Evolutionary conservation across 805 yeast genomes (phyloP).

Genomic region (Metschnikowia anglica): DNA sequence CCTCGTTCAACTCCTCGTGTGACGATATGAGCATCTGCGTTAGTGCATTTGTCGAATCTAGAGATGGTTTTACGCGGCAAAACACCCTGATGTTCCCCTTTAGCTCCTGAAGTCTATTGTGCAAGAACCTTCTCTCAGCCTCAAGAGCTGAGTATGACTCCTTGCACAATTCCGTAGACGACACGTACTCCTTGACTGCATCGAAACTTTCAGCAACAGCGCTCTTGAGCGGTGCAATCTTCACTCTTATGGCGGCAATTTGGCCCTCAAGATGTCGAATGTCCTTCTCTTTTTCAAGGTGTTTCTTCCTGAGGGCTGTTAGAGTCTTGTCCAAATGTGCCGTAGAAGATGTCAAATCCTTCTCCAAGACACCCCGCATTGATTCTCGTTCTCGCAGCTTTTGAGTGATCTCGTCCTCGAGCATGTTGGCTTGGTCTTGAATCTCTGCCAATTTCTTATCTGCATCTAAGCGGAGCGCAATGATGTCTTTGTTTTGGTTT

Average conservation of each 20-base stretch:
- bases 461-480: conserved; percentile 16
- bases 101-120: conserved; percentile 75
- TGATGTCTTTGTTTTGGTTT: conserved; percentile 23
- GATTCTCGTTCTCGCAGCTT: not conserved
- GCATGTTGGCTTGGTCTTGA: conserved; percentile 12
- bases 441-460: conserved; percentile 19
- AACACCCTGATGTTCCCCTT: conserved; percentile 92
- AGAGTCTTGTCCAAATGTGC: not conserved
- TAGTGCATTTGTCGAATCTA: conserved; percentile 4
- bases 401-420: not conserved
- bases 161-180: conserved; percentile 18
- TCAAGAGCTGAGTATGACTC: conserved; percentile 50
- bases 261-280: conserved; percentile 9
- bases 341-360: not conserved
- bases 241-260: conserved; percentile 2
- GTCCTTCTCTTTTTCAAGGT: conserved; percentile 12
- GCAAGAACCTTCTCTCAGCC: conserved; percentile 57
- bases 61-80: conserved; percentile 75
- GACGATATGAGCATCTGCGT: conserved; percentile 4
- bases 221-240: conserved; percentile 13
- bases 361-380: conserved; percentile 1
- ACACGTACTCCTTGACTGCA: conserved; percentile 8
- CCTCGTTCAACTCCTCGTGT: conserved; percentile 31
- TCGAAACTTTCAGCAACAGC: conserved; percentile 6
- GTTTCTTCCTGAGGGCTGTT: conserved; percentile 3